Percentiles rank a stretch among this genome's conserved stretches.
Evolutionary conservation across 495 filamentous ascomycete genomes (phyloP).

Genomic region (Talaromyces borbonicus): DNA sequence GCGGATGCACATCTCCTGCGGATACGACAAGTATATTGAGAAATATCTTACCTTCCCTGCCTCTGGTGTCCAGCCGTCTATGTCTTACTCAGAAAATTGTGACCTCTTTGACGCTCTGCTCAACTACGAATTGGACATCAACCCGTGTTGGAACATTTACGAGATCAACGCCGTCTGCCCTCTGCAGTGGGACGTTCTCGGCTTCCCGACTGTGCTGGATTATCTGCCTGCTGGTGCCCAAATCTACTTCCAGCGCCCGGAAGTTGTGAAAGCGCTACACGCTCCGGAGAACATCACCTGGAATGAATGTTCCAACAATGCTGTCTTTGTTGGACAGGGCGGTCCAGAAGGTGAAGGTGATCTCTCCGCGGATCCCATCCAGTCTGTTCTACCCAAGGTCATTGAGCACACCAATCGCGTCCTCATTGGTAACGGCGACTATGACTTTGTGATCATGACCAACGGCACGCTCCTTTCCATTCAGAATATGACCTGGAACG

Average conservation of each 20-base stretch:
- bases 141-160: constrained; percentile 57
- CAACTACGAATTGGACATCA: constrained; percentile 34
- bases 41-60: constrained; percentile 49
- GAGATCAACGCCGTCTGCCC: constrained; percentile 39
- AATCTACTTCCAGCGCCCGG: constrained; percentile 47
- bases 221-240: constrained; percentile 32
- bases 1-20: constrained; percentile 40
- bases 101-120: constrained; percentile 41
- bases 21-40: constrained; percentile 45
- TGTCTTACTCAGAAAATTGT: constrained; percentile 34
- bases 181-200: constrained; percentile 38
- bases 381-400: constrained; percentile 46
- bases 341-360: constrained; percentile 31
- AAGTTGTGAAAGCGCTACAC: constrained; percentile 51
- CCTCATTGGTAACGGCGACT: constrained; percentile 48
- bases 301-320: constrained; percentile 28
- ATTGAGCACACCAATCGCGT: constrained; percentile 53
- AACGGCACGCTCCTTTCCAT: constrained; percentile 54
- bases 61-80: constrained; percentile 23
- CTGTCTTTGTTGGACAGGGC: constrained; percentile 34
- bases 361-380: constrained; percentile 31
- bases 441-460: constrained; percentile 51
- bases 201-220: constrained; percentile 30
- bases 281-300: constrained; percentile 36
- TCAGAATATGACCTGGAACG: constrained; percentile 63